Percentiles rank a stretch among this genome's conserved stretches.
phyloP scores from a whole-genome alignment of 2,329 filamentous ascomycete genomes.

The Conoideocrella luteorostrata region DNA sequence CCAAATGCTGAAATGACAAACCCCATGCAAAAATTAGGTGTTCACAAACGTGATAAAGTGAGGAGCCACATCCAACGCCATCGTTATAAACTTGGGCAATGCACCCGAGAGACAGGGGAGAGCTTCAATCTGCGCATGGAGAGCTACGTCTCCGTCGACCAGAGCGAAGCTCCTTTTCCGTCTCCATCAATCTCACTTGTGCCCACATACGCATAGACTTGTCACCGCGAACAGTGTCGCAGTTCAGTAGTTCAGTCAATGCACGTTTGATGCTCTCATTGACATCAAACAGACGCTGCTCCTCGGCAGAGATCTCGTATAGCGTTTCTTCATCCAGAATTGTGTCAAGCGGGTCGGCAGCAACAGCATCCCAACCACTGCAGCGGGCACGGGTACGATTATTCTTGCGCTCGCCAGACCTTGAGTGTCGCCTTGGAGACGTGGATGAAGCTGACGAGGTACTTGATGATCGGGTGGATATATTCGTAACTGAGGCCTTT shows the following conservation, averaged over 20 bases:
- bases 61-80: not conserved
- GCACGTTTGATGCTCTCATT: slow-evolving; percentile 57
- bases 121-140: slow-evolving; percentile 22
- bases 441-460: slow-evolving; percentile 51
- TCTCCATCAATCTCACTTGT: slow-evolving; percentile 53
- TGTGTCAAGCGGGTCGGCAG: slow-evolving; percentile 27
- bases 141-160: slow-evolving; percentile 43
- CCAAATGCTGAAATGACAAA: too few species aligned
- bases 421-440: slow-evolving; percentile 39
- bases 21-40: slow-evolving; percentile 3
- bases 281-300: slow-evolving; percentile 48
- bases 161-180: slow-evolving; percentile 51
- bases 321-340: slow-evolving; percentile 42
- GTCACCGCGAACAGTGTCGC: slow-evolving; percentile 46
- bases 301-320: slow-evolving; percentile 43
- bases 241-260: slow-evolving; percentile 56
- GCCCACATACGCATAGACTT: slow-evolving; percentile 50
- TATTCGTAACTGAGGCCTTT: slow-evolving; percentile 23
- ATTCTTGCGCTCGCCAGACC: slow-evolving; percentile 21
- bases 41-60: not conserved
- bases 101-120: not conserved
- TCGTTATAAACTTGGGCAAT: too few species aligned
- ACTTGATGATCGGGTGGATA: slow-evolving; percentile 41
- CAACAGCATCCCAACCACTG: slow-evolving; percentile 26
- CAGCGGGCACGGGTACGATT: slow-evolving; percentile 22